phyloP scores from a whole-genome alignment of 2,329 filamentous ascomycete genomes.

The Metarhizium robertsii region DNA sequence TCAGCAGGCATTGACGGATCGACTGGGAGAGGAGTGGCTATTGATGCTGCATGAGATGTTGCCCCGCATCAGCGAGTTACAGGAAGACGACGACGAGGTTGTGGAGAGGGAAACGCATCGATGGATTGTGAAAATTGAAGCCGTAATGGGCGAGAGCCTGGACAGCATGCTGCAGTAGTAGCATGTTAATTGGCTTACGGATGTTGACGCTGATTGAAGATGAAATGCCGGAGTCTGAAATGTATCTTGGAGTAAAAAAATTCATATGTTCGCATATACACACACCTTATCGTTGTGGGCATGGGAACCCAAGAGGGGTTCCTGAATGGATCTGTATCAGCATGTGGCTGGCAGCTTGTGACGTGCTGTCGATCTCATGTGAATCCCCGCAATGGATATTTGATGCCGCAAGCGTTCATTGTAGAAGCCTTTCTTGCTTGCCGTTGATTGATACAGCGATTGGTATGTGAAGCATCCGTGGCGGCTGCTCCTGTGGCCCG shows the following conservation, averaged over 20 bases:
- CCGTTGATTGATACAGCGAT: no score
- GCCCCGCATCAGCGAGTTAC: slow-evolving; percentile 87
- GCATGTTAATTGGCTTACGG: neutral
- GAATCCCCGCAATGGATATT: no score
- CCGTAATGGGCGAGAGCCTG: slow-evolving; percentile 78
- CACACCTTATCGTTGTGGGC: neutral
- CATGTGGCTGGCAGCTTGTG: no score
- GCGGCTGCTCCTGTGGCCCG: no score
- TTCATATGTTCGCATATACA: neutral
- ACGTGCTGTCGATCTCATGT: no score
- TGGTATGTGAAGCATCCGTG: no score
- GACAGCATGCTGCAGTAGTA: slow-evolving; percentile 84
- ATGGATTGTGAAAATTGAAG: slow-evolving; percentile 89
- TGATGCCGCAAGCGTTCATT: no score
- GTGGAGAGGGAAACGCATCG: slow-evolving; percentile 83
- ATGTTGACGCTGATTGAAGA: neutral
- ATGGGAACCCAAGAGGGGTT: neutral
- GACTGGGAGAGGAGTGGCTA: slow-evolving; percentile 88
- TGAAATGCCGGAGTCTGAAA: neutral
- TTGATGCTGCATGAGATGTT: slow-evolving; percentile 88
- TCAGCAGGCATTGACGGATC: slow-evolving; percentile 69
- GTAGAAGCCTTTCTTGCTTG: no score
- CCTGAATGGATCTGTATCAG: no score
- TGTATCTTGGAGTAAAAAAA: neutral
- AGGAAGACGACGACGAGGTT: slow-evolving; percentile 91